Evolutionary conservation across 768 basidiomycete species (phyloP), one percentile per base, ranked within the genome.

Genomic region (Podaxis sp.): DNA sequence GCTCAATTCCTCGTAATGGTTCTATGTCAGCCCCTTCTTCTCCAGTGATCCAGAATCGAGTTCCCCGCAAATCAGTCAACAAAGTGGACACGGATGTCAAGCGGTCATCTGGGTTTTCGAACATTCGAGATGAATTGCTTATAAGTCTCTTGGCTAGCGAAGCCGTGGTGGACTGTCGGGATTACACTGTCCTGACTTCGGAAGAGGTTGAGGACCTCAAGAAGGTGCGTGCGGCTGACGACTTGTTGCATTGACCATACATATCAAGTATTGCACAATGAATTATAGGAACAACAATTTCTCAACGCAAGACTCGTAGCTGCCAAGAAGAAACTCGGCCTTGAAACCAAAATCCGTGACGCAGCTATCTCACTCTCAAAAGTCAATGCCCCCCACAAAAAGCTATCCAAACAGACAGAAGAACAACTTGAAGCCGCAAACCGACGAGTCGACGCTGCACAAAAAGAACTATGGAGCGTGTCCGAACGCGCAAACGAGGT

Each of bases 111-210:
- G 75, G 71, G 7, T 65, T 76, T 52, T 72, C 83, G 29, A 87
- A 85, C 65, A 85, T 84, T 15, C 82, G 88, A 50, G 94, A 97
- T 68, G 92, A 95, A 65, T 82, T 98, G 51, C 81, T 98, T 65
- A 83, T 97, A 71, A 91, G 91, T 71, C 82, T 99, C 43, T 78
- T 98, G 66, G 91, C 95, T 46, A 94, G 94, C 59, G 94, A 98
- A 74, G 96, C 96, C 4, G 85, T 93, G 46, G 88, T 98, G n/a
- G 94, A 98, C 69, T 92, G 92, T 68, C 86, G 90, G 33, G 85
- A 86, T 50, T 92, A 85, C 70, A 86, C 89, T 57, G 88, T 97
- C 22, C 79, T 96, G 49, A 84, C 82, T 46, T 79, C 73, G 8
- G 78, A 79, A 66, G 79, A 82, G 63, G 79, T 84, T 22, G 84